phyloP scores from a whole-genome alignment of 2,329 filamentous ascomycete species.

The Cercospora zeae-maydis region DNA sequence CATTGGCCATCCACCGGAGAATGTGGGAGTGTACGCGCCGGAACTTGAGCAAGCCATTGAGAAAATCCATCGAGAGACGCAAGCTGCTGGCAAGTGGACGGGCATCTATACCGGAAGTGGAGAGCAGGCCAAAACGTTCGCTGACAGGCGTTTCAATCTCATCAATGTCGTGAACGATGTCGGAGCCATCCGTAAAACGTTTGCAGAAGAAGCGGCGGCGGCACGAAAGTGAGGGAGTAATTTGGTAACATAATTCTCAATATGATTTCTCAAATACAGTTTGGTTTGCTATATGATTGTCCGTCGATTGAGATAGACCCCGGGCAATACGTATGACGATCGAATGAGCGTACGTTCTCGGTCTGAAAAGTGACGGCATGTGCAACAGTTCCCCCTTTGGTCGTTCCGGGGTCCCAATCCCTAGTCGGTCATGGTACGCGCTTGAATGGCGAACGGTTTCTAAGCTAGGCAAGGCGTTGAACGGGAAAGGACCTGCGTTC shows the following conservation, averaged over 20 bases:
- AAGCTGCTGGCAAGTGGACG: constrained; percentile 51
- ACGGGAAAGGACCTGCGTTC: neutral
- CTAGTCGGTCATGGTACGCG: too few relatives aligned
- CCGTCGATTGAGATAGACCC: too few relatives aligned
- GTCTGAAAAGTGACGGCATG: too few relatives aligned
- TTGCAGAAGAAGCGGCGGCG: constrained; percentile 29
- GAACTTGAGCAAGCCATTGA: constrained; percentile 53
- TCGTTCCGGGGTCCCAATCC: too few relatives aligned
- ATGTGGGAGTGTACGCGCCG: constrained; percentile 44
- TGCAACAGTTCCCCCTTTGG: too few relatives aligned
- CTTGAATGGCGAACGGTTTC: too few relatives aligned
- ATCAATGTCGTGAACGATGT: constrained; percentile 40
- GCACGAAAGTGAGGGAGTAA: constrained; percentile 20
- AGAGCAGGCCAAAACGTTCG: constrained; percentile 51
- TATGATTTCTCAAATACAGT: neutral
- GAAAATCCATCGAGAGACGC: constrained; percentile 50
- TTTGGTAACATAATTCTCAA: neutral
- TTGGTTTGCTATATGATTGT: neutral
- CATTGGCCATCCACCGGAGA: constrained; percentile 52
- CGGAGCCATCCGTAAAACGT: constrained; percentile 30
- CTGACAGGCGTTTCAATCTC: constrained; percentile 55
- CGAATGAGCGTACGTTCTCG: too few relatives aligned
- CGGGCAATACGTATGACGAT: too few relatives aligned
- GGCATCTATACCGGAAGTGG: constrained; percentile 55
- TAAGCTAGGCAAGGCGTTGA: neutral